Conservation (phyloP, 306 rosid genomes). For the Echinosophora koreensis region DNA sequence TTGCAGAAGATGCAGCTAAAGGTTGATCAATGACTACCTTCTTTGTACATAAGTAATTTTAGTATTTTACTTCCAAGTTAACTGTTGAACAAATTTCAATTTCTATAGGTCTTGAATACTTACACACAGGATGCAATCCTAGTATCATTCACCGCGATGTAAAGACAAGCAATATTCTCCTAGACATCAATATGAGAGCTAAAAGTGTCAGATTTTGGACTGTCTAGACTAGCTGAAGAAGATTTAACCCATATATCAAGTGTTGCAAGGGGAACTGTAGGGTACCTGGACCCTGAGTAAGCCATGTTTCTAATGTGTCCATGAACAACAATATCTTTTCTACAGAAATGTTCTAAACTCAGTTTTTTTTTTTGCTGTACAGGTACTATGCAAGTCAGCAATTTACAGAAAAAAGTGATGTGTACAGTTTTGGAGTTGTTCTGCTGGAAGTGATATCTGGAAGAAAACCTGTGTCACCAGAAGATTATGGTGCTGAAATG, state of each 20-base stretch:
- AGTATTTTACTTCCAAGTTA: conserved; percentile 37
- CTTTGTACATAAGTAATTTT: conserved; percentile 34
- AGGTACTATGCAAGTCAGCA: conserved; percentile 94
- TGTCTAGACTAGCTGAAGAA: conserved; percentile 83
- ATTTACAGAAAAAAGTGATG: conserved; percentile 88
- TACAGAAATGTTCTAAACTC: conserved; percentile 26
- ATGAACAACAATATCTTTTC: conserved; percentile 19
- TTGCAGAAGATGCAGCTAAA: conserved; percentile 95
- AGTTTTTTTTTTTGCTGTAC: conserved; percentile 27
- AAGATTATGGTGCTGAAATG: conserved; percentile 77
- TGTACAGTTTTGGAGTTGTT: conserved; percentile 91
- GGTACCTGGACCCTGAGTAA: conserved; percentile 95
- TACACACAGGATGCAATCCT: conserved; percentile 93
- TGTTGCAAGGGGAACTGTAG: conserved; percentile 82
- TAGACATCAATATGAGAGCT: conserved; percentile 92
- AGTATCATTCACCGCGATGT: conserved; percentile 94
- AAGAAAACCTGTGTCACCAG: conserved; percentile 73
- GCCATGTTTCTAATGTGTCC: conserved; percentile 37
- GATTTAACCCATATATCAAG: conserved; percentile 89
- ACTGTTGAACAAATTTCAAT: conserved; percentile 21
- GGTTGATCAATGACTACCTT: conserved; percentile 56
- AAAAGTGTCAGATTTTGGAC: conserved; percentile 91
- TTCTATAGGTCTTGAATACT: conserved; percentile 80
- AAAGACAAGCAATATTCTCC: conserved; percentile 83
- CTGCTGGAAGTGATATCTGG: conserved; percentile 88